Percentiles rank a stretch among this genome's conserved stretches.
Evolutionary conservation across 768 basidiomycete genomes (phyloP).

Genomic region (Mycena amicta): DNA sequence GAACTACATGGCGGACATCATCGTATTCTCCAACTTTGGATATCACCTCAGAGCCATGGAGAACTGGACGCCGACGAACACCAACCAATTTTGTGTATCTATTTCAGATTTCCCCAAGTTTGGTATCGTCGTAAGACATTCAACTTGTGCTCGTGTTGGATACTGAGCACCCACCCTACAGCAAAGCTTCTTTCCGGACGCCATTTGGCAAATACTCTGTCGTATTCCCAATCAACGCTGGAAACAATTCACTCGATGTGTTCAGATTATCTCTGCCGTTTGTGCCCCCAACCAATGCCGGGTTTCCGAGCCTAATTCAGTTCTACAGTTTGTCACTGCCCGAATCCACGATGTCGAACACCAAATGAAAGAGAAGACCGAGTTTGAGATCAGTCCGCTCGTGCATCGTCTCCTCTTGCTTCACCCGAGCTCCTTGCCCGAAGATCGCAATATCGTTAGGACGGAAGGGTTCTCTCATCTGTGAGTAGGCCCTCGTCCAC

Average conservation of each 20-base stretch:
- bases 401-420: slow-evolving; percentile 68
- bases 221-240: slow-evolving; percentile 67
- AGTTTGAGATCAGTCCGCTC: slow-evolving; percentile 60
- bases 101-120: not conserved
- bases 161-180: slow-evolving; percentile 26
- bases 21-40: slow-evolving; percentile 1
- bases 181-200: slow-evolving; percentile 68
- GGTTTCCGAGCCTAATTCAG: too few relatives aligned
- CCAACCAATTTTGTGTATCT: not conserved
- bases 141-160: not conserved
- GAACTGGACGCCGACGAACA: not conserved
- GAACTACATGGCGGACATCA: slow-evolving; percentile 3
- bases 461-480: slow-evolving; percentile 80
- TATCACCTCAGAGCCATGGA: not conserved
- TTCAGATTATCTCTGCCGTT: slow-evolving; percentile 68
- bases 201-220: slow-evolving; percentile 71
- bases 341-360: slow-evolving; percentile 75
- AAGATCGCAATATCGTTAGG: slow-evolving; percentile 53
- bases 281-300: not conserved
- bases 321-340: slow-evolving; percentile 62
- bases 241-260: slow-evolving; percentile 73
- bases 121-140: not conserved
- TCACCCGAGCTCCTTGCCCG: slow-evolving; percentile 32
- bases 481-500: slow-evolving; percentile 42
- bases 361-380: slow-evolving; percentile 62